Base-by-base conservation (phyloP, 441 rosid genomes). In the Populus hybrid region DNA sequence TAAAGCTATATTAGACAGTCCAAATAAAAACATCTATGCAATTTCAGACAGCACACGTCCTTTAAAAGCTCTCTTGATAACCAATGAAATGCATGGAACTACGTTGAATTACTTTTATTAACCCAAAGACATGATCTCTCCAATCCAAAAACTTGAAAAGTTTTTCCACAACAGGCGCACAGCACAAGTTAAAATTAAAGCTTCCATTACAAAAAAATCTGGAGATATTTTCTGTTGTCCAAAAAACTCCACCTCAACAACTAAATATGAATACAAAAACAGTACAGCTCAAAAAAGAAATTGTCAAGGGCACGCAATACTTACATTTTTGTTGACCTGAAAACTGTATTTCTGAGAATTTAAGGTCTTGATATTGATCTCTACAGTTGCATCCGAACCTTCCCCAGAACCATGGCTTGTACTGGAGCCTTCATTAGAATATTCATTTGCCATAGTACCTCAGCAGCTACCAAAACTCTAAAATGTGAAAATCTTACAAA, bases 351-450 rank as follows among this genome's bases (percentile, higher is more conserved):
- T 86, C 83, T 81, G 91, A 23, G 99, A 94, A 79, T 97, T 98
- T 70, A 94, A 79, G 28, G 99, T 97, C 90, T 93, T 94, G 83
- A 94, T 80, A 82, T 90, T 91, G 72, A 96, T 87, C 87, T 92
- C 91, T 65, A 97, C 73, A 64, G 79, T 81, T 79, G 92, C 78
- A 79, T 90, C 88, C 7, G 90, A 86, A 76, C 84, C 81, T 70
- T 87, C 89, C 36, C 86, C 92, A 36, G 89, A 73, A 66, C 19
- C 79, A 78, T 68, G 82, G 84, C 84, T 81, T 75, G 85, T 78
- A 81, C 88, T 86, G n/a, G 97, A 83, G 82, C 91, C 87, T 79
- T 87, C 92, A 77, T 82, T 79, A 24, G 79, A 69, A 65, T 80
- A 66, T 76, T 86, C 89, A 75, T 88, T 91, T n/a, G 86, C 98